Evolutionary conservation across 1,284 basidiomycete species (phyloP).

Genomic region (Pterula multifida): DNA sequence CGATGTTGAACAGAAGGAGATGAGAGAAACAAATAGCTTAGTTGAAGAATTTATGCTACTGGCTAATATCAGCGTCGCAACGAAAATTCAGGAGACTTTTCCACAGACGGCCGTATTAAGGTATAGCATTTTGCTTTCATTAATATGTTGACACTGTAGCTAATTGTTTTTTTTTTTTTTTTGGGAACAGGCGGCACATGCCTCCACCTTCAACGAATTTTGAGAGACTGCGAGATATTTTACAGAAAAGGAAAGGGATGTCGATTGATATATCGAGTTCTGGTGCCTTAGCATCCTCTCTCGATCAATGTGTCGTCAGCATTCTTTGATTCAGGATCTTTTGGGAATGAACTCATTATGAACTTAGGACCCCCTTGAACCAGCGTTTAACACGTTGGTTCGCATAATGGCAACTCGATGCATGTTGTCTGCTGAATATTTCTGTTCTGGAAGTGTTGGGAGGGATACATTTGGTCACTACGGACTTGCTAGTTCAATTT

Average conservation of each 20-base stretch:
- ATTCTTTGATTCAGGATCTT: neutral
- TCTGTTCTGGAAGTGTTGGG: conserved; percentile 89
- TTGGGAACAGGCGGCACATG: conserved; percentile 64
- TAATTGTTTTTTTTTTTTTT: conserved; percentile 5
- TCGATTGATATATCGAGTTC: conserved; percentile 89
- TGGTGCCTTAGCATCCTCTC: conserved; percentile 78
- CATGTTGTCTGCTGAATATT: conserved; percentile 98
- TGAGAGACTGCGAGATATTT: conserved; percentile 90
- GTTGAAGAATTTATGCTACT: conserved; percentile 99
- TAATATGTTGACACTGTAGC: neutral
- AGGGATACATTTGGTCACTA: conserved; percentile 95
- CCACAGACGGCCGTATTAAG: conserved; percentile 92
- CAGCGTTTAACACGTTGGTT: conserved; percentile 94
- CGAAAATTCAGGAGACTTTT: conserved; percentile 88
- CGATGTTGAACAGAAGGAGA: conserved; percentile 94
- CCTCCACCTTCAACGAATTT: conserved; percentile 92
- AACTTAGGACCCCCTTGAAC: conserved; percentile 61
- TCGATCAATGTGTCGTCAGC: conserved; percentile 81
- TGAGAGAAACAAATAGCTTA: conserved; percentile 89
- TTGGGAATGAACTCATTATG: conserved; percentile 3
- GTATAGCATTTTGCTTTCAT: conserved; percentile 26
- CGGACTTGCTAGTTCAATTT: conserved; percentile 91
- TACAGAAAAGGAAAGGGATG: conserved; percentile 79
- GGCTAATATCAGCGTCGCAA: conserved; percentile 91
- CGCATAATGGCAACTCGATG: conserved; percentile 99